Base-by-base conservation (phyloP, 1,284 basidiomycete genomes). In the Cerioporus squamosus region DNA sequence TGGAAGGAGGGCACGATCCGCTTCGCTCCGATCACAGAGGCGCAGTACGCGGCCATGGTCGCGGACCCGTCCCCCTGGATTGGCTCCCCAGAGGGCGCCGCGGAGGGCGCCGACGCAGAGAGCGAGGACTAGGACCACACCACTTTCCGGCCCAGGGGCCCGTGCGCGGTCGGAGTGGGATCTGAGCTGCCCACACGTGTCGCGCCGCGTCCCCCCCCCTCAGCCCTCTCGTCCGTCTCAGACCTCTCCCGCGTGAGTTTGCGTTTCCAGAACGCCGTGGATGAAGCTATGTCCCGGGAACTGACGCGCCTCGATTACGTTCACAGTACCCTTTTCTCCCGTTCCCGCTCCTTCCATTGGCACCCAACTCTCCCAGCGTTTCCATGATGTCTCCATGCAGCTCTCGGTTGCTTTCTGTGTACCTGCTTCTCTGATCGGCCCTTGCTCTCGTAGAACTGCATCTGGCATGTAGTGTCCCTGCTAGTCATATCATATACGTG, bases 1-100 rank as follows among this genome's bases (percentile, higher is more conserved):
- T 73, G 70, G 70, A 67, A 70, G 63, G 62, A 58, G 42, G 61
- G 67, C 44, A 33, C 62, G 38, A 73, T 72, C 43, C 62, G 60
- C 46, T 73, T 73, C 63, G 52, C 65, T n/a, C 63, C 64, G 23
- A 62, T 73, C 44, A 49, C 51, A 15, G 62, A 64, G 33, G 56
- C 55, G 20, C 57, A 64, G 46, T 56, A 59, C 44, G 23, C 15
- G 9, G 47, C 24, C 23, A 64, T 64, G 62, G 15, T 59, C 51
- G 36, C 40, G n/a, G 59, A 64, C 54, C 62, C 62, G n/a, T 49
- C 59, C 29, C 62, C 62, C 2, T 64, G 62, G 62, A 58, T 64
- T 43, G 62, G 52, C 9, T 18, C 39, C n/a, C 38, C 24, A 31
- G 53, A 12, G 45, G 45, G 24, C 38, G 48, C 38, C 24, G 40